phyloP scores from a whole-genome alignment of 257 asterid genomes.

The Henckelia pumila region DNA sequence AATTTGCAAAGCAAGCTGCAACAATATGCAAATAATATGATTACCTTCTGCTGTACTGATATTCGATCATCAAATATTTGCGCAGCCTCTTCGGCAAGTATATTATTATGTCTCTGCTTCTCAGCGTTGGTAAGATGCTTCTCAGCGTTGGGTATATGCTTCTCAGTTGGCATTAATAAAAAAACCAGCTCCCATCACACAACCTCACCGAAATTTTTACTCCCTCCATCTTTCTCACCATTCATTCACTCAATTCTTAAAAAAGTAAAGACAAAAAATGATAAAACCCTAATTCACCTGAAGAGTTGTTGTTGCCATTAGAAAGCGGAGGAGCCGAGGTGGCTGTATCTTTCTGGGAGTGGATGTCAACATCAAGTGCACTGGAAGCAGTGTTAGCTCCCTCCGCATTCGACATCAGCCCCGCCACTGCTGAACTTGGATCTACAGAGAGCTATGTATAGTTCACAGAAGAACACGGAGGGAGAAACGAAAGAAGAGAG shows the following conservation, averaged over 20 bases:
- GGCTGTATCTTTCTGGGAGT: constrained; percentile 32
- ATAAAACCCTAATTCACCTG: too few species aligned
- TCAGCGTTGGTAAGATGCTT: too few species aligned
- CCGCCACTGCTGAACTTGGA: constrained; percentile 39
- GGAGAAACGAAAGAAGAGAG: too few species aligned
- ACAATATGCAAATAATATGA: not conserved
- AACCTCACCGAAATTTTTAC: constrained; percentile 16
- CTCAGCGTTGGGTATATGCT: too few species aligned
- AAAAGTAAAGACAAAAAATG: too few species aligned
- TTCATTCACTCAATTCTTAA: constrained; percentile 18
- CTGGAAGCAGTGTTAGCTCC: constrained; percentile 37
- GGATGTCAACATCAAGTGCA: constrained; percentile 49
- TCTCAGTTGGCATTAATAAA: constrained; percentile 32
- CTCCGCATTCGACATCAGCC: constrained; percentile 40
- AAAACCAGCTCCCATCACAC: constrained; percentile 16
- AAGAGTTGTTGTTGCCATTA: constrained; percentile 41
- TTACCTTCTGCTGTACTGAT: constrained; percentile 80
- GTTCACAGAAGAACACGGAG: constrained; percentile 10
- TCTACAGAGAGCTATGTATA: constrained; percentile 30
- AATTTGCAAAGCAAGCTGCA: not conserved
- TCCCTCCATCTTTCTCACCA: constrained; percentile 20
- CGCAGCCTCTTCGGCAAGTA: constrained; percentile 67
- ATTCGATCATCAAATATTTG: constrained; percentile 69
- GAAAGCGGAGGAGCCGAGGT: constrained; percentile 27
- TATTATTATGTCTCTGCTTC: constrained; percentile 45